Evolutionary conservation across 768 basidiomycete genomes (phyloP), one percentile per base, ranked within the genome.

Genomic region (Boletus subcaerulescens): DNA sequence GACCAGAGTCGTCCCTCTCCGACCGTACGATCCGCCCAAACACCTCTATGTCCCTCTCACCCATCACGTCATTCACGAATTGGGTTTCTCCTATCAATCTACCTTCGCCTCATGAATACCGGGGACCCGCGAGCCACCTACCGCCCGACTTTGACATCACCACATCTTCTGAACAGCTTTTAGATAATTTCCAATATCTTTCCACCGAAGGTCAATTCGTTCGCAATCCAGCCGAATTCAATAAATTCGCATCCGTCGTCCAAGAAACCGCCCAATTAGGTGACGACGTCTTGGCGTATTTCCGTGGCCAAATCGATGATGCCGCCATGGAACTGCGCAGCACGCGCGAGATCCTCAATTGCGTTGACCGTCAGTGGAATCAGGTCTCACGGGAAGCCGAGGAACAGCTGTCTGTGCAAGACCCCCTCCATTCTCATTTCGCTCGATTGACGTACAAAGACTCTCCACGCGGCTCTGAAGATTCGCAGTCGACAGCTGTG

Each of bases 391-490:
- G 71, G 22, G 74, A 76, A 7, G 75, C 81, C 33, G 74, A 78
- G 45, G 74, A 73, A n/a, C 77, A 76, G n/a, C 57, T 81, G 32
- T 54, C 54, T 12, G 29, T 38, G 1, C 55, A 57, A 45, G 52
- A 50, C 26, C 44, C 55, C 9, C 20, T 26, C 15, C 42, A 33
- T 20, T 50, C 56, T 47, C 54, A 36, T 33, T 45, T 67, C 38
- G 45, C 46, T 32, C 53, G 35, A 22, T 39, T 64, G 53, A 50
- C 52, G 49, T 60, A 66, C 39, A 74, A 76, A 39, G 72, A 74
- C n/a, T 67, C 69, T 1, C 75, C 80, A 14, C 77, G 84, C 50
- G 85, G 81, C 45, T 88, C 87, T n/a, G 80, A 81, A 63, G 85
- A 87, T 65, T 88, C 87, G 1, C 79, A 83, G 50, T 64, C 64